phyloP scores from a whole-genome alignment of 2,329 filamentous ascomycete genomes.

The Lasiodiplodia citricola region DNA sequence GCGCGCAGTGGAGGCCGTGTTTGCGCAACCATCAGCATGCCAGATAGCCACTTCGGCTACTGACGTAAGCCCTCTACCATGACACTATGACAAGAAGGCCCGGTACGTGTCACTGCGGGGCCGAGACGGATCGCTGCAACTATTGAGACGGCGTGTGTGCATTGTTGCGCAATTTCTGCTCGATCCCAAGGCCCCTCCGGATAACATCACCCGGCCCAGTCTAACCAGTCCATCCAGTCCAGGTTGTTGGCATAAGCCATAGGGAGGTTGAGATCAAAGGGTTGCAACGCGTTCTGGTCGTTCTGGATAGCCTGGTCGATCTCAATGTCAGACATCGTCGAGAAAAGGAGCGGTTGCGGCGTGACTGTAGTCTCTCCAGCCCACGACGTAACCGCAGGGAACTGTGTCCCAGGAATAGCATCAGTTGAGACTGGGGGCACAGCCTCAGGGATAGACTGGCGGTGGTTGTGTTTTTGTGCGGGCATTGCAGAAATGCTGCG shows the following conservation, averaged over 20 bases:
- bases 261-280: slow-evolving; percentile 60
- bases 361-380: slow-evolving; percentile 38
- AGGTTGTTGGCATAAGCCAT: slow-evolving; percentile 57
- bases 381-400: slow-evolving; percentile 26
- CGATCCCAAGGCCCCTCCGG: not conserved
- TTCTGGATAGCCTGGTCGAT: slow-evolving; percentile 70
- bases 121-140: not conserved
- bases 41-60: not conserved
- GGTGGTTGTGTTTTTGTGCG: slow-evolving; percentile 37
- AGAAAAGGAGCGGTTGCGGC: slow-evolving; percentile 65
- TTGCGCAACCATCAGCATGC: not conserved
- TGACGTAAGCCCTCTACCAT: not conserved
- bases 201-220: slow-evolving; percentile 15
- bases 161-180: not conserved
- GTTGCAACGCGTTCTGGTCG: slow-evolving; percentile 62
- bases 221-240: slow-evolving; percentile 27
- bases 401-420: slow-evolving; percentile 26
- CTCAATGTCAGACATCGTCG: slow-evolving; percentile 72
- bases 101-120: not conserved
- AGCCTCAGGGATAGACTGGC: slow-evolving; percentile 14
- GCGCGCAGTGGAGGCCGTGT: not conserved
- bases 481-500: slow-evolving; percentile 35
- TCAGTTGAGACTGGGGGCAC: not conserved
- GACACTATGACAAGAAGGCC: not conserved
- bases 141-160: not conserved